Evolutionary conservation across 495 filamentous ascomycete species (phyloP).

Genomic region (Cenococcum geophilum): DNA sequence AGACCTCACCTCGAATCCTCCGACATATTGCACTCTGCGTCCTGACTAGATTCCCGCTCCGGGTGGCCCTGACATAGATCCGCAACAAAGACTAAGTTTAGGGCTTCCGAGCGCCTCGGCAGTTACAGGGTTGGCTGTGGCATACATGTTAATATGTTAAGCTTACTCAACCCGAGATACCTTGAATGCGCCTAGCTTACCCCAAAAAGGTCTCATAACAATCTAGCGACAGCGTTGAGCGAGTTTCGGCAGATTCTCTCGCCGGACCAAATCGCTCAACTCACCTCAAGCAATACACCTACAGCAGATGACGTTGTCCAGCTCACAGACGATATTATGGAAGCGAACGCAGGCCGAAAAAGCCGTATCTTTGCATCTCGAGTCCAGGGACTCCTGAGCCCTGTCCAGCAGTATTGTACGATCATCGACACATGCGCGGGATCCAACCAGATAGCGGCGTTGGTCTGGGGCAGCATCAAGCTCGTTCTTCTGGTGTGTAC

Average conservation of each 20-base stretch:
- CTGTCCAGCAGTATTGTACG: conserved; percentile 21
- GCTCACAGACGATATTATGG: conserved; percentile 14
- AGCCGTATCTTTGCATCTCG: conserved; percentile 22
- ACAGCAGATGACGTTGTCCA: conserved; percentile 20
- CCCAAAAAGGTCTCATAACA: conserved; percentile 18
- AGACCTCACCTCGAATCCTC: no score
- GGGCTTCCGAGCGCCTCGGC: no score
- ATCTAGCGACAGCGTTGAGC: conserved; percentile 20
- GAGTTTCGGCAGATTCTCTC: conserved; percentile 22
- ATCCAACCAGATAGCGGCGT: conserved; percentile 20
- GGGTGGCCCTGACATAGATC: no score
- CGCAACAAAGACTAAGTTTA: no score
- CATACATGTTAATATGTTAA: conserved; percentile 12
- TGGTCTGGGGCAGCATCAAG: conserved; percentile 24
- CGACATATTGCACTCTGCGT: no score
- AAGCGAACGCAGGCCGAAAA: conserved; percentile 17
- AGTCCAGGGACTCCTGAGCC: conserved; percentile 20
- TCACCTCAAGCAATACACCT: conserved; percentile 19
- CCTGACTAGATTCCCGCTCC: no score
- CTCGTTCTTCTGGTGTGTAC: conserved; percentile 22
- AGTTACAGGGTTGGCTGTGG: no score
- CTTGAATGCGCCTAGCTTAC: conserved; percentile 9
- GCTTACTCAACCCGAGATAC: conserved; percentile 9
- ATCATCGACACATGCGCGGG: conserved; percentile 21
- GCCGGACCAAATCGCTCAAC: conserved; percentile 17